Base-by-base conservation (phyloP, 1,139 yeast species). In the Geotrichum citri-aurantii region DNA sequence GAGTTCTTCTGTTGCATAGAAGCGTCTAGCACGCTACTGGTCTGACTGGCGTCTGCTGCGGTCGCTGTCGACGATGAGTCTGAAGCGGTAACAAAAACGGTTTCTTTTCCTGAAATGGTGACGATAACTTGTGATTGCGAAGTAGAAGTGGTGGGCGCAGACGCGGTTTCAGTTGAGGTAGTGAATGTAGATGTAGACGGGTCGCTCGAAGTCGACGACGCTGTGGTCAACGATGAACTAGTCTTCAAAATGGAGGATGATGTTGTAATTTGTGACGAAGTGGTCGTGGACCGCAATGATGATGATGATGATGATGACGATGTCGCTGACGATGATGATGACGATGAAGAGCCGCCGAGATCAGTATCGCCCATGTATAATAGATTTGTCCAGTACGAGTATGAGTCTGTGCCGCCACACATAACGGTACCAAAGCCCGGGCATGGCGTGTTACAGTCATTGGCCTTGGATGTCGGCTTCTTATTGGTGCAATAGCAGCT, bases 401-500 rank as follows among this genome's bases (percentile, higher is more conserved):
- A 65, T 21, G 63, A 53, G 14, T 55, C 55, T 12, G 55, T 21
- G 4, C 63, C 60, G 8, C 64, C 63, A 19, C 63, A 62, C 24
- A 47, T 54, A 26, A 29, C 62, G 6, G 29, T 17, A 23, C 54
- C 54, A 27, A n/a, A 60, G 14, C 59, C 62, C 12, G 50, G 62
- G 47, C 93, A 86, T 0, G 65, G 57, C 1, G 68, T 67, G 62
- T 71, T 66, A 73, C 93, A 86, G 14, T 52, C 49, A 19, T 26
- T 44, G 12, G 64, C 66, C 52, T 56, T 57, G 17, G 69, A 67
- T 19, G 73, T 63, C 1, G 96, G 95, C 19, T 77, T 68, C 0
- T 73, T 63, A 61, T 74, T 68, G 61, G 91, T 88, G 72, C 96
- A 89, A 68, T 77, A 82, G 73, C 96, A 89, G 19, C 74, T 71